Evolutionary conservation across 352 stramenopile genomes (phyloP).

Genomic region (Globisporangium alternatum): DNA sequence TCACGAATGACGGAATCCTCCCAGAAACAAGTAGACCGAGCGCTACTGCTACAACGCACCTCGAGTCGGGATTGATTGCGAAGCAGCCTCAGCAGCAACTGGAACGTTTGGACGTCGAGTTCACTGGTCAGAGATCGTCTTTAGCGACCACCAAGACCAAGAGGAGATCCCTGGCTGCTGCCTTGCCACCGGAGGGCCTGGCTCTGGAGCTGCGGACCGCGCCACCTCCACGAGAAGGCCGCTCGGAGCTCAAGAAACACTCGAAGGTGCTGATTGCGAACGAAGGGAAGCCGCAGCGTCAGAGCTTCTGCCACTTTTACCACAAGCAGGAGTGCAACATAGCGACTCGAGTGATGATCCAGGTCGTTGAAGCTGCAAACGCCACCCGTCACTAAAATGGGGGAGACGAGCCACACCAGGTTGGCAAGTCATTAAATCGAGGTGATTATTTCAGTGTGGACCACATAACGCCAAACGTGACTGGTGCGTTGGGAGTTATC

Average conservation of each 20-base stretch:
- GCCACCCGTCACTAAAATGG: slow-evolving; percentile 12
- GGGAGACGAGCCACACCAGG: no score
- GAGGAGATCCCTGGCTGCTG: slow-evolving; percentile 9
- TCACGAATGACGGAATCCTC: slow-evolving; percentile 50
- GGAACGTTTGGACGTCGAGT: slow-evolving; percentile 37
- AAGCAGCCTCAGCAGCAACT: slow-evolving; percentile 12
- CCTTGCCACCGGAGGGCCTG: slow-evolving; percentile 14
- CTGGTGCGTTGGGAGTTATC: slow-evolving; percentile 1
- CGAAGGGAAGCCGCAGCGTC: slow-evolving; percentile 28
- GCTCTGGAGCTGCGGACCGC: slow-evolving; percentile 23
- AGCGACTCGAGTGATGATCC: slow-evolving; percentile 30
- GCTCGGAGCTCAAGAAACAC: slow-evolving; percentile 36
- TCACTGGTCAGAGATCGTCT: slow-evolving; percentile 17
- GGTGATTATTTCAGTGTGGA: not conserved
- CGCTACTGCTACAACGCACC: not conserved
- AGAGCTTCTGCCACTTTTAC: slow-evolving; percentile 73
- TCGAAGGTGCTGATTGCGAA: slow-evolving; percentile 63
- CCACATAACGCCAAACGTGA: not conserved
- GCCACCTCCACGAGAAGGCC: slow-evolving; percentile 19
- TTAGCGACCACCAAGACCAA: not conserved
- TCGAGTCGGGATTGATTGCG: slow-evolving; percentile 3
- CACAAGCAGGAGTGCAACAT: slow-evolving; percentile 48
- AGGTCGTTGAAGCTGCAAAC: slow-evolving; percentile 11
- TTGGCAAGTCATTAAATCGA: no score
- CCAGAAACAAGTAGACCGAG: not conserved